Base-by-base conservation (phyloP, 441 rosid genomes). In the Theobroma grandiflorum region DNA sequence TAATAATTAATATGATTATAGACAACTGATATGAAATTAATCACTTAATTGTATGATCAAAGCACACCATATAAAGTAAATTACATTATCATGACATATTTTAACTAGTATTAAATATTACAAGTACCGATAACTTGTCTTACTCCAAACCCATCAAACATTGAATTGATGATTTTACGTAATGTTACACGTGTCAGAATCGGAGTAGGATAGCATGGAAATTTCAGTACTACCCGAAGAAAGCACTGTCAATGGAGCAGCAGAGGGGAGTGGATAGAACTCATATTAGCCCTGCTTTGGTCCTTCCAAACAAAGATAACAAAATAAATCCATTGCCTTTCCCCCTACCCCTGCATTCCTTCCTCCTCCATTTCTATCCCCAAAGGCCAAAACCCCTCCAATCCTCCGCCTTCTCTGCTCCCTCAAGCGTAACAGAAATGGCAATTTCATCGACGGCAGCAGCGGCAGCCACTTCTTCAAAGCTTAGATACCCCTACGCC, bases 401-500 rank as follows among this genome's bases (percentile, higher is more conserved):
- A 35, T 62, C 38, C 77, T 10, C 42, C 37, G 2, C 6, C 57
- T n/a, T 45, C 10, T 45, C 8, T 8, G 2, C n/a, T 45, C 67
- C 37, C 37, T 6, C 33, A 16, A 61, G 9, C 2, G 2, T 26
- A 18, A 43, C 38, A 4, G 8, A 75, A 43, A 90, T 89, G 92
- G 92, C 94, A 37, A 81, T 91, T 62, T 83, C 92, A 49, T 83
- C 91, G 57, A 66, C 89, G 8, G 80, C 89, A 20, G 80, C 90
- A 4, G 80, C 82, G 49, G 45, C 74, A 0, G 72, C 72, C 55
- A 6, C 72, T 70, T 47, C 74, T 66, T 69, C 88, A 0, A 89
- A 81, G 66, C 84, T 87, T 72, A 37, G 80, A 37, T 77, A 74
- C 58, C 58, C 74, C 7, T 35, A 47, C 20, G 40, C 57, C 6